Base-by-base conservation (phyloP, 805 yeast species). In the Nakazawaea populi region DNA sequence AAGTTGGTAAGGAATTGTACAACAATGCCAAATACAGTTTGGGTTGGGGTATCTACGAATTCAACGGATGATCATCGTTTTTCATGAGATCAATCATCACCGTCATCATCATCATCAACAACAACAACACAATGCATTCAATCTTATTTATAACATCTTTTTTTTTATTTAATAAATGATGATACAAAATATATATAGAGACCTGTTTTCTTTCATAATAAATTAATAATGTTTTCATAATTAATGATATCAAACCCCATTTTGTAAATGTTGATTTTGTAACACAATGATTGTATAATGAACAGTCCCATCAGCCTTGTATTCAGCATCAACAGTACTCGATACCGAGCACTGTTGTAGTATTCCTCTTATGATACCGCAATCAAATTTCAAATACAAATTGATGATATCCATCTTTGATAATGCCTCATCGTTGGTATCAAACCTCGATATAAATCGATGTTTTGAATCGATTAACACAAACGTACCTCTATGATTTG, bases 401-500 rank as follows among this genome's bases (percentile, higher is more conserved):
- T 42, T 37, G 29, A 42, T 35, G 14, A 50, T 38, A 30, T 42
- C 46, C 24, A 14, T 8, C 12, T 41, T 46, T 6, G 51, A 48
- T 12, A 49, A 30, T 3, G 14, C 30, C 40, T 32, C 48, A 32
- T 44, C 37, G 14, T 46, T 42, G 11, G 46, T 9, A 18, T 50
- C 46, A 30, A 50, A 42, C 27, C 30, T 42, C 6, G 52, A 46
- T 10, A 42, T 6, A 12, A 50, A 45, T 37, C 29, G 41, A 41
- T 50, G 52, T 9, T 42, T 34, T 6, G 46, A 45, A 63, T 89
- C 96, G 8, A 88, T 80, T 42, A 89, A 72, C 29, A 89, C 92
- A 65, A 82, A 88, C 0, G 91, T 87, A 6, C 94, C 85, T 58
- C 95, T 70, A 64, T 94, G 97, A 63, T 94, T 94, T 1, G 99